Evolutionary conservation across 768 basidiomycete species (phyloP), one percentile per base, ranked within the genome.

Genomic region (Lactifluus volemus): DNA sequence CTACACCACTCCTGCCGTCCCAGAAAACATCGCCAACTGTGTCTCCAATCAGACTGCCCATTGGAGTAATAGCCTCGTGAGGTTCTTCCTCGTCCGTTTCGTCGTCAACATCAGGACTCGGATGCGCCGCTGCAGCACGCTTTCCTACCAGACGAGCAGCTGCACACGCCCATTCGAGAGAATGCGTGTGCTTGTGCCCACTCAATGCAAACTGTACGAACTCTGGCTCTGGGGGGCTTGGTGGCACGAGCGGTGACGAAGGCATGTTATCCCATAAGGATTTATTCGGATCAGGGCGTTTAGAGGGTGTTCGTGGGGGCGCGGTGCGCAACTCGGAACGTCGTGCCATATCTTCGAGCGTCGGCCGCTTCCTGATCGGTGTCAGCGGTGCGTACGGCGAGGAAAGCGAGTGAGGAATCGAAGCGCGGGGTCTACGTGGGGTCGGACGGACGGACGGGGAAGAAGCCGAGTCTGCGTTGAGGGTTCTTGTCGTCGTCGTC

Each of bases 1-100:
- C 36, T 11, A 34, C 2, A 36, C 30, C 21, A 14, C 52, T 44
- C 36, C 17, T 42, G 12, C 56, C 25, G 12, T 41, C 59, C 53
- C 59, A 63, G 32, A 45, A 50, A 41, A 51, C 56, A 29, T 54
- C 55, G 4, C 42, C 30, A 11, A 36, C 19, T 10, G 34, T 25
- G 10, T 49, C 57, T 36, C 59, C 53, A 6, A 58, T 55, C 36
- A 59, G 48, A 61, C 72, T 70, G 49, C 68, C 67, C 50, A 78
- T 77, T 8, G 86, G 85, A 0, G 85, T 87, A 51, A 88, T 73
- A 9, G 83, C 81, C 70, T 89, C 85, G 42, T 81, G 76, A 49
- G 75, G 75, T n/a, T 85, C 85, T 49, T 70, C 69, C 45, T 83
- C 80, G 58, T 85, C 84, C n/a, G 82, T 84, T 55, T 77, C 72